These are phyloP conservation scores for Lipomyces lipofer DNA, from an alignment of 805 yeast species.

Conservation along the genomic window DNA sequence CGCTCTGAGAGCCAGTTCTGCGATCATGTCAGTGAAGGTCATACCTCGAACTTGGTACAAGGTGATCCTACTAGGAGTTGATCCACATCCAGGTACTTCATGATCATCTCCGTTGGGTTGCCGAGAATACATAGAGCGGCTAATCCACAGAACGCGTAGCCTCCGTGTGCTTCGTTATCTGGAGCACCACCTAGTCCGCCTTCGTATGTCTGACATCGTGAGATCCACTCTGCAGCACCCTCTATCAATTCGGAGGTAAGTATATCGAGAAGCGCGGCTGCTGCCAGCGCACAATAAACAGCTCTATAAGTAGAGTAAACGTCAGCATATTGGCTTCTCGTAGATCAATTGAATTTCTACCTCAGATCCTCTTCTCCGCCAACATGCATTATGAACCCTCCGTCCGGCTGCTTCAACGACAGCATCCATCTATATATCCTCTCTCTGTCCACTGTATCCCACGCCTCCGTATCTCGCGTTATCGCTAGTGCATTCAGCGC, in stretches of 20 bases:
- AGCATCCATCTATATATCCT: conserved; percentile 65
- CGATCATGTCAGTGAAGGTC: too few species aligned
- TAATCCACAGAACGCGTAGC: conserved; percentile 88
- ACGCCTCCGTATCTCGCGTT: conserved; percentile 45
- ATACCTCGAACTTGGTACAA: too few species aligned
- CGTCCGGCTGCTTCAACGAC: conserved; percentile 62
- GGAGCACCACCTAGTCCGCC: conserved; percentile 94
- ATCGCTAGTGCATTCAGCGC: conserved; percentile 60
- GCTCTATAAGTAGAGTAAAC: conserved; percentile 60
- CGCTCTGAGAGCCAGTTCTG: conserved; percentile 70
- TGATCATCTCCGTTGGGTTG: conserved; percentile 40
- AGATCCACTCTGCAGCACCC: conserved; percentile 61
- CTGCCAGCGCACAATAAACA: conserved; percentile 78
- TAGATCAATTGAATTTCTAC: conserved; percentile 3
- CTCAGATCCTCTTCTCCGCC: conserved; percentile 76
- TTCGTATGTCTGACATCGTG: conserved; percentile 80
- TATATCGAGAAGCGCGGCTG: conserved; percentile 65
- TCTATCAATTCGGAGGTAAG: conserved; percentile 58
- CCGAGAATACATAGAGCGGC: conserved; percentile 58
- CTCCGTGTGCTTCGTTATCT: conserved; percentile 92
- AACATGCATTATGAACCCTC: conserved; percentile 72
- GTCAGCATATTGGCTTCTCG: conserved; percentile 36
- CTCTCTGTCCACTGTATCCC: conserved; percentile 49
- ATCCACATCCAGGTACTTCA: conserved; percentile 49
- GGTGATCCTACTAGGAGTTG: too few species aligned